Percentiles rank a stretch among this genome's conserved stretches.
These are phyloP conservation scores for Colletotrichum sp. DNA, from an alignment of 2,329 filamentous ascomycete genomes.

Conservation along the genomic window DNA sequence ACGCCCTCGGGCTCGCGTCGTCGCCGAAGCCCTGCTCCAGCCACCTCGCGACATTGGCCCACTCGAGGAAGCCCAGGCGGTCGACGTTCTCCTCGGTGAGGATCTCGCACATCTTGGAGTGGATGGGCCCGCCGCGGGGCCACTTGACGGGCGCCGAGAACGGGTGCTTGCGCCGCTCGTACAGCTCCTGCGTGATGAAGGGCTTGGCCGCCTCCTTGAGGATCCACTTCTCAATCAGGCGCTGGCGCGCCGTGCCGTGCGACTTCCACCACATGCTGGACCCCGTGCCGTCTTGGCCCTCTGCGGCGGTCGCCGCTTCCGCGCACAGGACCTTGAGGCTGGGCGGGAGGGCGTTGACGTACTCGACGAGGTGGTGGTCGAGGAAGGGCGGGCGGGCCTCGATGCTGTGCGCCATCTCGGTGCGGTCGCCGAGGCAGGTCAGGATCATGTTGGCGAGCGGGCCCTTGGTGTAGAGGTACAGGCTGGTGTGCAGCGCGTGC, in stretches of 20 bases:
- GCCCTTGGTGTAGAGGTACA: slow-evolving; percentile 30
- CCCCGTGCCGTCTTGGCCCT: slow-evolving; percentile 20
- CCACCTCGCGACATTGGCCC: slow-evolving; percentile 34
- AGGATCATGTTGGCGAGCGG: slow-evolving; percentile 32
- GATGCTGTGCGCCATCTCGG: slow-evolving; percentile 41
- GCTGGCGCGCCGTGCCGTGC: slow-evolving; percentile 10
- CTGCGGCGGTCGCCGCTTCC: not conserved
- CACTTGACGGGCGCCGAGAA: slow-evolving; percentile 52
- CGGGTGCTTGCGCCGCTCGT: slow-evolving; percentile 53
- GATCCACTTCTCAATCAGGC: slow-evolving; percentile 53
- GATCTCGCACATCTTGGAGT: slow-evolving; percentile 34
- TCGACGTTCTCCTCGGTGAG: slow-evolving; percentile 41
- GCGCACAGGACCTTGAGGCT: slow-evolving; percentile 29
- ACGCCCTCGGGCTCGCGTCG: slow-evolving; percentile 28
- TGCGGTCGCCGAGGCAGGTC: slow-evolving; percentile 34
- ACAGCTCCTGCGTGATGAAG: slow-evolving; percentile 53
- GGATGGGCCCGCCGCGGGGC: slow-evolving; percentile 45
- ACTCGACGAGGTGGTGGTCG: slow-evolving; percentile 35
- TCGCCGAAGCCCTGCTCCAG: slow-evolving; percentile 44
- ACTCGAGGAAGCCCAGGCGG: slow-evolving; percentile 45
- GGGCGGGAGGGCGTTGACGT: slow-evolving; percentile 33
- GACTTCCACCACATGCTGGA: slow-evolving; percentile 43
- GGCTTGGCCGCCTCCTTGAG: slow-evolving; percentile 45
- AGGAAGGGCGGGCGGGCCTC: slow-evolving; percentile 40
- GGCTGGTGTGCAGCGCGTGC: slow-evolving; percentile 32